Evolutionary conservation across 805 yeast species (phyloP).

Genomic region (Candida nanaspora): DNA sequence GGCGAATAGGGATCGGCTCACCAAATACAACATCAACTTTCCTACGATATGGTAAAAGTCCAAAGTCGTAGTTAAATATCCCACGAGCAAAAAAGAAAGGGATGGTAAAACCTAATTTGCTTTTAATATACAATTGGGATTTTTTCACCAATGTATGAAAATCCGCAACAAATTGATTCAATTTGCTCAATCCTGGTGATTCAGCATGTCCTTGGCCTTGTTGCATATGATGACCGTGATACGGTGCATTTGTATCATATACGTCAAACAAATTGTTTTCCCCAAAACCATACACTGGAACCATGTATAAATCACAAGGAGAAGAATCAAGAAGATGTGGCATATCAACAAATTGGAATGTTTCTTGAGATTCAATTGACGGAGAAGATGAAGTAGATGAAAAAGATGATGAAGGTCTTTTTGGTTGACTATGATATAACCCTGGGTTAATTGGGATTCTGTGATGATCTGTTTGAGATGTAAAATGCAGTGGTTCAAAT

Average conservation of each 20-base stretch:
- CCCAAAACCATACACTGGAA: constrained; percentile 89
- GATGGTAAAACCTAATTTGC: constrained; percentile 69
- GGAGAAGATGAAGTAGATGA: not conserved
- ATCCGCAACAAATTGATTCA: not conserved
- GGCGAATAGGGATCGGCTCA: constrained; percentile 39
- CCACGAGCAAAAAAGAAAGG: constrained; percentile 94
- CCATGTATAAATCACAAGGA: constrained; percentile 63
- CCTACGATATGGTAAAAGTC: constrained; percentile 78
- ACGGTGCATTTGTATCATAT: no score
- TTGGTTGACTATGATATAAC: not conserved
- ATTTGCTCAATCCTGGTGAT: not conserved
- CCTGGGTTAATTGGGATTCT: not conserved
- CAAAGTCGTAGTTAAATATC: constrained; percentile 85
- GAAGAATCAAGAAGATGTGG: constrained; percentile 15
- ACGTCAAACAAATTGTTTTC: constrained; percentile 59
- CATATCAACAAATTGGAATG: not conserved
- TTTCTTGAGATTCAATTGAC: not conserved
- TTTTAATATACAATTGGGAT: constrained; percentile 64
- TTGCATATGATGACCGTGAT: no score
- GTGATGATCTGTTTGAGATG: not conserved
- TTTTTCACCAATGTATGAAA: not conserved
- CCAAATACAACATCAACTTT: constrained; percentile 76
- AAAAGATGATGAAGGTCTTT: not conserved
- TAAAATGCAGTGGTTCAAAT: not conserved
- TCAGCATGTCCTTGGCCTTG: no score